Conservation (phyloP, 371 early-diverging fungal species). For the Mucor indicus region DNA sequence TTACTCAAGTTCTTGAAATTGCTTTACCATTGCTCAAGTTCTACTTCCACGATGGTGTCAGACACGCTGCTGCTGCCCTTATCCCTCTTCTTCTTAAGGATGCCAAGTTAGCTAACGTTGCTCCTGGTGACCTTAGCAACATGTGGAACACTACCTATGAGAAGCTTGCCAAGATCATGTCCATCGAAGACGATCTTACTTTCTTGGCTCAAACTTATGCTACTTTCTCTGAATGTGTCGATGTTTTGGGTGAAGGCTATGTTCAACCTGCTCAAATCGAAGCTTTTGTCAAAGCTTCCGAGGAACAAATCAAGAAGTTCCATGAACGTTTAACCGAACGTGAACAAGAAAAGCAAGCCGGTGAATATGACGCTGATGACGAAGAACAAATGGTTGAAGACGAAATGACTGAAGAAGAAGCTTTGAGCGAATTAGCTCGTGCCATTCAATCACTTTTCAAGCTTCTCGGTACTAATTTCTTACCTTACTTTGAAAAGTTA, state of each 20-base stretch:
- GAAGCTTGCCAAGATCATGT: conserved; percentile 69
- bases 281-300: conserved; percentile 62
- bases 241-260: conserved; percentile 55
- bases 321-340: conserved; percentile 68
- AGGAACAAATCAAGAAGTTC: conserved; percentile 69
- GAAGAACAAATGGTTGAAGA: conserved; percentile 80
- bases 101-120: conserved; percentile 53
- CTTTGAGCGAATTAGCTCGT: conserved; percentile 74
- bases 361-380: conserved; percentile 88
- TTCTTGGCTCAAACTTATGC: conserved; percentile 75
- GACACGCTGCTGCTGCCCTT: conserved; percentile 81
- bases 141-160: conserved; percentile 68
- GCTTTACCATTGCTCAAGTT: conserved; percentile 90
- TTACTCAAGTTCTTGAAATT: conserved; percentile 75
- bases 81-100: conserved; percentile 79
- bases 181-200: conserved; percentile 72
- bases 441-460: conserved; percentile 75
- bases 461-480: conserved; percentile 66
- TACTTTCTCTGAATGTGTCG: conserved; percentile 73
- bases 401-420: conserved; percentile 79
- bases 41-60: conserved; percentile 95
- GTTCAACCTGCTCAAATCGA: conserved; percentile 63
- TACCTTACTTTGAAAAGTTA: conserved; percentile 77
- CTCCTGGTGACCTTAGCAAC: conserved; percentile 37
- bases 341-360: conserved; percentile 66